Evolutionary conservation across 495 filamentous ascomycete species (phyloP).

Genomic region (Cenococcum geophilum): DNA sequence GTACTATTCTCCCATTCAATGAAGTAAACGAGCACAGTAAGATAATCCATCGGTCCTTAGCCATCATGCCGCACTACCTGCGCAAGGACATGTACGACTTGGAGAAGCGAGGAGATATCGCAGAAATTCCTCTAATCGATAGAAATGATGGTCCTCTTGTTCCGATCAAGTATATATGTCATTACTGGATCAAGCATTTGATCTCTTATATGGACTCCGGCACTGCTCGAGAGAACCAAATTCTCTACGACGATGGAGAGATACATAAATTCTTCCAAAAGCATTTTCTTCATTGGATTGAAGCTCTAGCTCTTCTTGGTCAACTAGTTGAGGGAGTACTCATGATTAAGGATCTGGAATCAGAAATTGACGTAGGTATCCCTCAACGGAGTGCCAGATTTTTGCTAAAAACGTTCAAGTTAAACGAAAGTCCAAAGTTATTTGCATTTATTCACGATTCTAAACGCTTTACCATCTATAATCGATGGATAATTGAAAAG

Average conservation of each 20-base stretch:
- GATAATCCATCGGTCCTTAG: not conserved
- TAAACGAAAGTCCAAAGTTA: slow-evolving; percentile 33
- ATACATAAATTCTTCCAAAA: not conserved
- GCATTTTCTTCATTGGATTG: slow-evolving; percentile 33
- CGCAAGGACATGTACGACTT: not conserved
- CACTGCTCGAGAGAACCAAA: not conserved
- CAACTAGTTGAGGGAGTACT: slow-evolving; percentile 10
- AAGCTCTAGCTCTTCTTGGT: not conserved
- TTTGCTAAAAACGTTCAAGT: slow-evolving; percentile 12
- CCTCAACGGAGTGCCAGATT: not conserved
- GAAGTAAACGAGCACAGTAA: not conserved
- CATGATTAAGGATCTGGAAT: slow-evolving; percentile 9
- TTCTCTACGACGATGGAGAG: not conserved
- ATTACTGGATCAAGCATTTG: not conserved
- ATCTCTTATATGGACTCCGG: too few relatives aligned
- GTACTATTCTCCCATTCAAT: not conserved
- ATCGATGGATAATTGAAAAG: slow-evolving; percentile 24
- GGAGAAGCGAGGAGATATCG: not conserved
- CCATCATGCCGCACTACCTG: not conserved
- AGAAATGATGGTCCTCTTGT: not conserved
- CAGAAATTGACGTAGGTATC: not conserved
- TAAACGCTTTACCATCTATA: slow-evolving; percentile 35
- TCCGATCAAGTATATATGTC: not conserved
- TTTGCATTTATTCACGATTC: slow-evolving; percentile 36
- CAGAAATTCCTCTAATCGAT: not conserved